phyloP scores from a whole-genome alignment of 164 flowering plant species.

The Cinnamomum micranthum region DNA sequence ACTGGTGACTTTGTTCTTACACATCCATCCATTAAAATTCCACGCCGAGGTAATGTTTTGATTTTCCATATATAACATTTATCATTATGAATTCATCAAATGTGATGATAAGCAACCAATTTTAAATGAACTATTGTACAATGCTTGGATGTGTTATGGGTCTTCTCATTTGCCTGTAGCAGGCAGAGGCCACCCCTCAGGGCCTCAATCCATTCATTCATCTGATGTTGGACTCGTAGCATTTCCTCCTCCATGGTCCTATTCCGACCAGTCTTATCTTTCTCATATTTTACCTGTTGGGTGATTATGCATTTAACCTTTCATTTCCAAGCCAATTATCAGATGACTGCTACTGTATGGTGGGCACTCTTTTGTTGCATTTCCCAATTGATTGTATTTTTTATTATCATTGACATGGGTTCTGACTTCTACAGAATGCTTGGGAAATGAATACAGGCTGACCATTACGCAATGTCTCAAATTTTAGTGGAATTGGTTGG shows the following conservation, averaged over 20 bases:
- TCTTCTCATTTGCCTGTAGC: neutral
- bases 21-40: constrained; percentile 73
- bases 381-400: neutral
- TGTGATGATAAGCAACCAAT: neutral
- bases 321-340: neutral
- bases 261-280: no score
- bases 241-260: neutral
- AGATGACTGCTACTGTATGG: neutral
- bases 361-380: neutral
- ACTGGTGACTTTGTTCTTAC: constrained; percentile 94
- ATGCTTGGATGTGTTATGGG: neutral
- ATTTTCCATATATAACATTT: neutral
- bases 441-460: neutral
- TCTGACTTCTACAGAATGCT: neutral
- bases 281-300: no score
- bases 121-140: neutral
- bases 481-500: neutral
- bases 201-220: neutral
- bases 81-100: neutral
- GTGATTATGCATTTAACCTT: no score
- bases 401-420: neutral
- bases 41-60: constrained; percentile 65
- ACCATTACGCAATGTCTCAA: no score
- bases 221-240: no score
- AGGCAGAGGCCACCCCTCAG: no score